Base-by-base conservation (phyloP, 306 rosid species). In the Vigna reflexopilosa region DNA sequence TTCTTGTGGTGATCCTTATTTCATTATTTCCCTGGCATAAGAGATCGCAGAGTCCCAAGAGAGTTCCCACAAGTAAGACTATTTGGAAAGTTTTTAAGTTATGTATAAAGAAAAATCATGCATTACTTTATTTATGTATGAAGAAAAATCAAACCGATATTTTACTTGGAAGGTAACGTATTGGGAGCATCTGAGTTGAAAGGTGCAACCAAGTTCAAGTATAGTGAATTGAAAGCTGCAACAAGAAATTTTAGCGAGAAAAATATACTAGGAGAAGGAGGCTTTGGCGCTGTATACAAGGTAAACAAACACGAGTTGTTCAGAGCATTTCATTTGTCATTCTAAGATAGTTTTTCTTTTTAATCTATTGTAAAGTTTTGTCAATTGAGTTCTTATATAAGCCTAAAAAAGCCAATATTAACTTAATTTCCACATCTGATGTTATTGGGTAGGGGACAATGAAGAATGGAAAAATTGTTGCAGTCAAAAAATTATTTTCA, bases 251-350 rank as follows among this genome's bases (percentile, higher is more conserved):
- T 88, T 40, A 85, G 77, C 36, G 81, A 74, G 42, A 85, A 85
- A 71, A 88, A 79, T 26, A 90, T 86, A 68, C 80, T 90, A 5
- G 94, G 94, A 57, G 88, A 88, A 77, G 94, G 94, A 49, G 94
- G 94, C 2, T 90, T 88, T 67, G 89, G 94, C 0, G 83, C 82
- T 13, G 94, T 90, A 24, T 90, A 87, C 79, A 90, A 87, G 96
- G 96, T 90, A 30, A 30, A 4, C 5, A 76, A 34, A 26, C 9
- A 10, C 10, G 51, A 16, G 48, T 65, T 36, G 7, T 24, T 62
- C 2, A 58, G n/a, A 26, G 8, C 28, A 26, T 26, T 26, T 26
- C 28, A 26, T 26, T 26, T 26, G 28, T 26, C 28, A 26, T 22
- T 22, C 22, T 22, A 22, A 22, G 22, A 22, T 22, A 57, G 7